Evolutionary conservation across 441 rosid species (phyloP).

Genomic region (Macaranga tanarius): DNA sequence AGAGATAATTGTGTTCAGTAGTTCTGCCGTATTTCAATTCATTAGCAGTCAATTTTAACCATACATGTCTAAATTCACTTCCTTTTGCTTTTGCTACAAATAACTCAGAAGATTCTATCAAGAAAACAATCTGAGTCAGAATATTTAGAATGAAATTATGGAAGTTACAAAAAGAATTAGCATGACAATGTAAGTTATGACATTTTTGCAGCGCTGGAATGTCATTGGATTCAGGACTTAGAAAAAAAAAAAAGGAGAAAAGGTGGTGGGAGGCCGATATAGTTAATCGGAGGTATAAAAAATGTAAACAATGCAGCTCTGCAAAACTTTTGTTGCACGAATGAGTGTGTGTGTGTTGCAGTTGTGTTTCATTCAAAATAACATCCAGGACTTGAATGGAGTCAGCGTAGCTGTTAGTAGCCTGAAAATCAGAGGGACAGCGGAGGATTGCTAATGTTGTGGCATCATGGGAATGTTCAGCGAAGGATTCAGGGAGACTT

Average conservation of each 20-base stretch:
- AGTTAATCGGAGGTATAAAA: not conserved
- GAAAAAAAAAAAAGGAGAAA: not conserved
- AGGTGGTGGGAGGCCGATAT: not conserved
- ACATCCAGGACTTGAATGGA: not conserved
- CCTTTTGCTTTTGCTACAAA: too few species aligned
- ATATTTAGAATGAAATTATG: too few species aligned
- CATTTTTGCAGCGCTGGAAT: too few species aligned
- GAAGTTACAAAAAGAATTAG: too few species aligned
- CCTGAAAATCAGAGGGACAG: not conserved
- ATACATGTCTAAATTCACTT: too few species aligned
- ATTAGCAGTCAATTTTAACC: too few species aligned
- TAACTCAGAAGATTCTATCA: too few species aligned
- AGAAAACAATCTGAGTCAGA: too few species aligned
- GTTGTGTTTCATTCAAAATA: not conserved
- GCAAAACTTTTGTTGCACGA: not conserved
- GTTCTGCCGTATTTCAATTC: not conserved
- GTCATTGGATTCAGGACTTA: too few species aligned
- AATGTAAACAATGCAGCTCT: not conserved
- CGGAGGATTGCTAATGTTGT: too few species aligned
- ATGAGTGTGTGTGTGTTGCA: not conserved
- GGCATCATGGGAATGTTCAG: not conserved
- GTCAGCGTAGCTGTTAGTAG: slow-evolving; percentile 4
- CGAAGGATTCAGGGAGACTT: slow-evolving; percentile 4
- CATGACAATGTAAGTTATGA: too few species aligned
- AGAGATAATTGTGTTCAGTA: not conserved